Evolutionary conservation across 768 basidiomycete species (phyloP), one percentile per base, ranked within the genome.

Genomic region (Cyathus striatus): DNA sequence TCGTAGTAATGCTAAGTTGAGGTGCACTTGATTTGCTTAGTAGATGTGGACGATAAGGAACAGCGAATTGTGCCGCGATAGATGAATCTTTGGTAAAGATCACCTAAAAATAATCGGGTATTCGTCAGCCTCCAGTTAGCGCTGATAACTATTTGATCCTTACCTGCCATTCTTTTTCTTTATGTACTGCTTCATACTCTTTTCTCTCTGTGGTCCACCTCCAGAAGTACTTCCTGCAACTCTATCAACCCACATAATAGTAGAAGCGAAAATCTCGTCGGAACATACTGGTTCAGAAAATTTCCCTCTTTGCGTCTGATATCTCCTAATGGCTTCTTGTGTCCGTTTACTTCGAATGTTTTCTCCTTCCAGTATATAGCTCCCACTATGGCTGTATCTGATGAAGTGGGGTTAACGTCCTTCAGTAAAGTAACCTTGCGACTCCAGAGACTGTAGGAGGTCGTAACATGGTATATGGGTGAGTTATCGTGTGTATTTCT

Each of bases 341-440:
- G 60, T 0, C 75, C 74, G 34, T 58, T 51, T 6, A 77, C 58
- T 52, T 76, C 74, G 21, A 78, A 63, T 6, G 58, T 55, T 54
- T 72, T 72, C 34, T 75, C 73, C 43, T 62, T 62, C 76, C 76
- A 78, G 44, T 73, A 63, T 30, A 78, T 75, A 5, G 62, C 64
- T 2, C 72, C 76, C 5, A 73, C 73, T n/a, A 59, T 52, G 1
- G 53, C 52, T 3, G 64, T 48, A 30, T 30, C 27, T 9, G 9
- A n/a, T n/a, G 9, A 9, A n/a, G 27, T 30, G 2, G 76, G 76
- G 49, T 78, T 76, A 36, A 63, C 64, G 45, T 78, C 76, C 46
- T 62, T 59, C 38, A 78, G 57, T 23, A 72, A 51, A 0, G 76
- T 77, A 27, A 64, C 56, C 35, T 64, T 68, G 10, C 73, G 65